These are phyloP conservation scores for Aspergillus quadricinctus DNA, from an alignment of 2,329 filamentous ascomycete species.

Conservation along the genomic window DNA sequence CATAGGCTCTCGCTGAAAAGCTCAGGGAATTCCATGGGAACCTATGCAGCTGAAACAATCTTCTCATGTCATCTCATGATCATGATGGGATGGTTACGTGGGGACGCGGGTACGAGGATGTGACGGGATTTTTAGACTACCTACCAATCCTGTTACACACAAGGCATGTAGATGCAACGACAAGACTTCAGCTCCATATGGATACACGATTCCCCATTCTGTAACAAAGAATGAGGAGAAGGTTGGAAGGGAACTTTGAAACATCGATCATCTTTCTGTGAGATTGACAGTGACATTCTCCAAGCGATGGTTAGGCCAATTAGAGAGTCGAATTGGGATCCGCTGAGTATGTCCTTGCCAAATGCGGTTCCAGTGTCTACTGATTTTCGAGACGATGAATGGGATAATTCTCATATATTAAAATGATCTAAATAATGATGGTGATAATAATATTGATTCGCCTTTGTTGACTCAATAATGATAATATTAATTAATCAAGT, in stretches of 20 bases:
- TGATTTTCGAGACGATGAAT: not conserved
- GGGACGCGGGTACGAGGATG: not conserved
- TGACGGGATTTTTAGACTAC: not conserved
- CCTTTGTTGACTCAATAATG: not conserved
- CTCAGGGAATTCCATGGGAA: not conserved
- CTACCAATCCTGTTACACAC: not conserved
- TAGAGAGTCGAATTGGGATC: slow-evolving; percentile 3
- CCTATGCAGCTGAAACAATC: not conserved
- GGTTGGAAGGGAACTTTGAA: not conserved
- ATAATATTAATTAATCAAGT: not conserved
- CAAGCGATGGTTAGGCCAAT: slow-evolving; percentile 19
- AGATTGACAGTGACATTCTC: slow-evolving; percentile 13
- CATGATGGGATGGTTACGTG: not conserved
- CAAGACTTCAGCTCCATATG: not conserved
- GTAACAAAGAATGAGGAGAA: not conserved
- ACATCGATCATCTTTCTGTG: not conserved
- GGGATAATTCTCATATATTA: not conserved
- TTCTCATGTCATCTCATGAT: not conserved
- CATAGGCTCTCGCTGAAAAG: not conserved
- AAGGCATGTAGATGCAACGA: not conserved
- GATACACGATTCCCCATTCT: not conserved
- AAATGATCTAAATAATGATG: not conserved
- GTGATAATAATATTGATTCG: not conserved
- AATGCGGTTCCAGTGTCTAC: slow-evolving; percentile 1
- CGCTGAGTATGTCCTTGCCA: not conserved